Conservation (phyloP, 129 eudicot genomes). For the Ambrosia artemisiifolia region DNA sequence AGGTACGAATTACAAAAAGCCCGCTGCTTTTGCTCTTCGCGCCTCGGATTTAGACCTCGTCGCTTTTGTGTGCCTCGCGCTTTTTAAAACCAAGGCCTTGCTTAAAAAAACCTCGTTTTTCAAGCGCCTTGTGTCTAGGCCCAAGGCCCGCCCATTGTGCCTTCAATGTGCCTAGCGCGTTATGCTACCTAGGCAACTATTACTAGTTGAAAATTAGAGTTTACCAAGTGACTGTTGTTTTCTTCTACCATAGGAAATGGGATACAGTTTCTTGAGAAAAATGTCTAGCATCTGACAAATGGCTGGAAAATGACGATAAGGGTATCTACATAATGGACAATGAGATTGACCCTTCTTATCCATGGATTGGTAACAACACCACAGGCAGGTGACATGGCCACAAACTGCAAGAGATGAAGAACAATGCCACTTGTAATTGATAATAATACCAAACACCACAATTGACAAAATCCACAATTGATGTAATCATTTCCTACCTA, state of each 20-base stretch:
- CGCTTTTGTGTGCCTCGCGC: too few relatives aligned
- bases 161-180: too few relatives aligned
- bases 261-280: slow-evolving; percentile 69
- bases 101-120: too few relatives aligned
- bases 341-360: slow-evolving; percentile 46
- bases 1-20: too few relatives aligned
- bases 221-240: slow-evolving; percentile 58
- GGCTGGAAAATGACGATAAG: slow-evolving; percentile 74
- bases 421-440: slow-evolving; percentile 2
- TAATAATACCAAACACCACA: neutral
- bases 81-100: too few relatives aligned
- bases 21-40: too few relatives aligned
- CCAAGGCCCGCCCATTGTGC: too few relatives aligned
- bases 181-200: too few relatives aligned
- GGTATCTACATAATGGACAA: slow-evolving; percentile 72
- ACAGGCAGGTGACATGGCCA: slow-evolving; percentile 78
- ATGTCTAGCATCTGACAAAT: slow-evolving; percentile 63
- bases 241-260: slow-evolving; percentile 52
- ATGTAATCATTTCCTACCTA: slow-evolving; percentile 45
- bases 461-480: neutral
- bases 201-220: neutral
- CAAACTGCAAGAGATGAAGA: slow-evolving; percentile 49
- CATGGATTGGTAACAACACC: slow-evolving; percentile 74
- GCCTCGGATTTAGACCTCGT: too few relatives aligned
- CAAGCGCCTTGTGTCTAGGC: too few relatives aligned